A percentile compares a stretch with the other conserved stretches of the same genome.
Evolutionary conservation across 345 rosid species (phyloP).

Genomic region (Schrenkiella parvula): DNA sequence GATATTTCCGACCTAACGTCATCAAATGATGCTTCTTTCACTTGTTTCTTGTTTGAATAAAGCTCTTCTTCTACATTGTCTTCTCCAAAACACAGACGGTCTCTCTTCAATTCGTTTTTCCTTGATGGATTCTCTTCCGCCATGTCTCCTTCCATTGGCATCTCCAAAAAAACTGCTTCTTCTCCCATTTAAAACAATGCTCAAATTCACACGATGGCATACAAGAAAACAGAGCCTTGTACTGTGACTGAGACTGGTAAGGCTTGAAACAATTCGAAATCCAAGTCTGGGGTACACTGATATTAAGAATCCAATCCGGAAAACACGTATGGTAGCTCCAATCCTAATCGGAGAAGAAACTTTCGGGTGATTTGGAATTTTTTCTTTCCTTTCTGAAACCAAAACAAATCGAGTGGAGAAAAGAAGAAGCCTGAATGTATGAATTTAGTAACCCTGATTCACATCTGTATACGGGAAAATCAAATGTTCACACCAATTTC

Average conservation of each 20-base stretch:
- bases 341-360: not conserved
- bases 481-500: slow-evolving; percentile 17
- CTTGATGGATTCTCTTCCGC: slow-evolving; percentile 22
- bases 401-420: not conserved
- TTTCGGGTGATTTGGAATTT: not conserved
- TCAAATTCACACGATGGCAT: slow-evolving; percentile 11
- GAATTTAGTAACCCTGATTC: slow-evolving; percentile 9
- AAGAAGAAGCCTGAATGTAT: not conserved
- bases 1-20: slow-evolving; percentile 76
- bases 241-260: slow-evolving; percentile 1
- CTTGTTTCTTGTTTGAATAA: slow-evolving; percentile 45
- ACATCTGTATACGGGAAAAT: slow-evolving; percentile 12
- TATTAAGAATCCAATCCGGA: not conserved
- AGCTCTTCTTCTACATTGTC: slow-evolving; percentile 30
- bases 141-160: slow-evolving; percentile 24
- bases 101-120: slow-evolving; percentile 45
- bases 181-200: slow-evolving; percentile 48
- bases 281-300: not conserved
- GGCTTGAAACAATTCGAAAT: not conserved
- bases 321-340: not conserved
- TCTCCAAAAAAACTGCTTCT: slow-evolving; percentile 41
- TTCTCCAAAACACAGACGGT: slow-evolving; percentile 32
- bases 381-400: not conserved
- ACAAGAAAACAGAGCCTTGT: not conserved
- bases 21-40: slow-evolving; percentile 59